Evolutionary conservation across 805 yeast genomes (phyloP), one percentile per base, ranked within the genome.

Genomic region (Blastobotrys parvus): DNA sequence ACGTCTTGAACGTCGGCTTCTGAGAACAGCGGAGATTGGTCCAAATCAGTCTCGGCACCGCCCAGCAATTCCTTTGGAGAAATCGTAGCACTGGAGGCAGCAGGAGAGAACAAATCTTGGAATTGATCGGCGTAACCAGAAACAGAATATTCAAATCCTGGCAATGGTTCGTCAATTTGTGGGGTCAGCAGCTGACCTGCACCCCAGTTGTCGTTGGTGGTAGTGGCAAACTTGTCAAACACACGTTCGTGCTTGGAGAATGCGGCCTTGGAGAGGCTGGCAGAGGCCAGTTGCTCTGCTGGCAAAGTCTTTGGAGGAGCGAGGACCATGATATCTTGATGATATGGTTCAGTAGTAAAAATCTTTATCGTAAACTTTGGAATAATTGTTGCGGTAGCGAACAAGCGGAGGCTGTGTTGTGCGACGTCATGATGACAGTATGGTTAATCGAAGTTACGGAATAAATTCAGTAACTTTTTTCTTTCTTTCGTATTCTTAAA

Each of bases 21-120:
- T 32, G 50, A 61, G 33, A 61, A 57, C 40, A 61, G 43, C 16
- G 65, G 65, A 19, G 65, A 52, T 36, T 52, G 48, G 23, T 51
- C 62, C 34, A 51, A 47, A 40, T 51, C 58, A 32, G 48, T 39
- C 19, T 13, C 8, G 19, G 17, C 30, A 2, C 37, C 41, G 29
- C 10, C 7, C 7, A 8, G 11, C 37, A 52, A 34, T 31, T 52
- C 56, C 25, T 34, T 37, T 17, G 56, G 56, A 8, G 56, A 52
- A 23, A 52, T 45, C 22, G 56, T 52, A 7, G 42, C 47, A 13
- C 39, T 21, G 3, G 50, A 41, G 22, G 37, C 37, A 8, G 7
- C 10, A 4, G 46, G 38, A 15, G 41, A 29, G 41, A 38, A 38
- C 19, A 38, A 3, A 7, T 31, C n/a, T 7, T 31, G 8, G 11